Base-by-base conservation (phyloP, 306 rosid species). In the Acacia melanoxylon region DNA sequence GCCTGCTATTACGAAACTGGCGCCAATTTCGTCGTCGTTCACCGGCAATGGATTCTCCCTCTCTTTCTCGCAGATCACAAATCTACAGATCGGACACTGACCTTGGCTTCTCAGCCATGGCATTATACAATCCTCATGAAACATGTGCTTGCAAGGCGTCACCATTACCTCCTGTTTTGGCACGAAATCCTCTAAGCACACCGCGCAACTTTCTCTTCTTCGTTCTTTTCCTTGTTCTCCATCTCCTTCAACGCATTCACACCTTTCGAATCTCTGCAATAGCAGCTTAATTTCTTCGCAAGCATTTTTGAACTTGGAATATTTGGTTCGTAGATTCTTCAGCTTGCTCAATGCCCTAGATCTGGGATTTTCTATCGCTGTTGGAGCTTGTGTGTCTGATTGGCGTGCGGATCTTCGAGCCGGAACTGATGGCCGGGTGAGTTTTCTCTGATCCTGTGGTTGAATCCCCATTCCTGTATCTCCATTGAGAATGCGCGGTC, bases 71-170 rank as follows among this genome's bases (percentile, higher is more conserved):
- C 72, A 74, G 41, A 95, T 74, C 59, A 75, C 80, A 83, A 49
- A 86, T 80, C 98, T 91, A 80, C 98, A 95, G 7, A 91, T 87
- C 0, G 98, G 99, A 77, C 99, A 95, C 62, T 86, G 94, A 1
- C 88, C 90, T 31, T 86, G 82, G 82, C 90, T 92, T 71, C 84
- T 89, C 54, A 89, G 78, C 98, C 98, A 93, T 0, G 98, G 93
- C 14, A 92, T 86, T 52, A 95, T 92, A 83, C 99, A 95, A 12
- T 91, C 91, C 76, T 91, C 96, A 72, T 93, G 99, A 75, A 93
- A 95, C 96, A 95, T 91, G 79, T 95, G 98, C 14, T 83, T 85
- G 83, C 99, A 95, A 9, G 93, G 97, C 6, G 99, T 93, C 58
- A 83, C 49, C 93, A 82, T 84, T 74, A 92, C 98, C 71, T 91